These are phyloP conservation scores for Quercus mongolica DNA, from an alignment of 306 rosid genomes.

Conservation along the genomic window DNA sequence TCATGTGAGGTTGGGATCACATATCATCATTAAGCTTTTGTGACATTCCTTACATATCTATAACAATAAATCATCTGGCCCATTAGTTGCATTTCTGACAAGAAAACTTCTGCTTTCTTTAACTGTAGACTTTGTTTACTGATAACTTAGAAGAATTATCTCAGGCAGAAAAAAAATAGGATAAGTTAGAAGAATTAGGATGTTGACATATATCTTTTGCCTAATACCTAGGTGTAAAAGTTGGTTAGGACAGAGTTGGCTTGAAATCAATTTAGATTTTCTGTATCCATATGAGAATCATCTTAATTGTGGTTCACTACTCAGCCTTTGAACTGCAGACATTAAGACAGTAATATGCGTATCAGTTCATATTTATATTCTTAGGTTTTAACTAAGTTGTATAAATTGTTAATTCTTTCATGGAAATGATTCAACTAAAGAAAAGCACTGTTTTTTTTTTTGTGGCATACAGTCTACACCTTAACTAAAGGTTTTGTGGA, in stretches of 20 bases:
- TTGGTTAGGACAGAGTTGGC: conserved; percentile 2
- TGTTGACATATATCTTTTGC: background rate
- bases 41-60: conserved; percentile 19
- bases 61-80: background rate
- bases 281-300: background rate
- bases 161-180: too few relatives aligned
- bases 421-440: background rate
- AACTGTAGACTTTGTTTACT: background rate
- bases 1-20: conserved; percentile 78
- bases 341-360: background rate
- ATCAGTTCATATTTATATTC: background rate
- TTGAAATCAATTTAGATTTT: conserved; percentile 8
- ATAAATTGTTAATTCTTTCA: background rate
- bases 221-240: background rate
- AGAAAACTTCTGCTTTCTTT: conserved; percentile 2
- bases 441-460: background rate
- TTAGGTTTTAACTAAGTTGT: background rate
- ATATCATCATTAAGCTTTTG: conserved; percentile 26
- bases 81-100: conserved; percentile 17
- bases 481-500: background rate
- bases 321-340: background rate
- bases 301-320: background rate
- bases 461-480: background rate
- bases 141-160: background rate
- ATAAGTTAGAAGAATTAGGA: background rate